These are phyloP conservation scores for Xylaria telfairii DNA, from an alignment of 495 filamentous ascomycete genomes.

Conservation along the genomic window DNA sequence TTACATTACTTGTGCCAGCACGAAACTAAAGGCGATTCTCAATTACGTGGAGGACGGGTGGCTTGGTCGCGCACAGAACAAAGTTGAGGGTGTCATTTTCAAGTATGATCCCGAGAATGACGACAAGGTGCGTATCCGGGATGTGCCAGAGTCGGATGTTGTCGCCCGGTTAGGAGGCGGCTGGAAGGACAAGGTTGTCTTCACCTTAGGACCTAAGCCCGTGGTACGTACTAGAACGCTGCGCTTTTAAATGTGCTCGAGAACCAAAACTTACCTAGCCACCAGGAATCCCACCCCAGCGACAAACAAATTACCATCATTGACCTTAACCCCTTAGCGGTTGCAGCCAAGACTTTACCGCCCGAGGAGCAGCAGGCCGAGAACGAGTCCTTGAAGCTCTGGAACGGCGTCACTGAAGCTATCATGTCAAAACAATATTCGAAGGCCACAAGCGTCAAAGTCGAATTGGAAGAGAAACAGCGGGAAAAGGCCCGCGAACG, in stretches of 20 bases:
- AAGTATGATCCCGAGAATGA: slow-evolving; percentile 84
- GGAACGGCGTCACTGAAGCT: slow-evolving; percentile 85
- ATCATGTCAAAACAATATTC: slow-evolving; percentile 83
- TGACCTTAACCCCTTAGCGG: slow-evolving; percentile 80
- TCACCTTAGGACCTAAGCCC: slow-evolving; percentile 58
- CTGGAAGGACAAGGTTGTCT: slow-evolving; percentile 70
- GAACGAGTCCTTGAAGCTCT: slow-evolving; percentile 90
- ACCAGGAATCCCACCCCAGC: slow-evolving; percentile 48
- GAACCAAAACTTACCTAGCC: slow-evolving; percentile 18
- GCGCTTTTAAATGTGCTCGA: neutral
- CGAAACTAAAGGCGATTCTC: slow-evolving; percentile 86
- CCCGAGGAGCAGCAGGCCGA: slow-evolving; percentile 77
- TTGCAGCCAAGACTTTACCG: slow-evolving; percentile 77
- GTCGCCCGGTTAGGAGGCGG: slow-evolving; percentile 82
- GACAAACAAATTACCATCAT: slow-evolving; percentile 77
- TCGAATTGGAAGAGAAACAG: slow-evolving; percentile 90
- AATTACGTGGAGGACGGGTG: slow-evolving; percentile 94
- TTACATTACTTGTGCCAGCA: slow-evolving; percentile 85
- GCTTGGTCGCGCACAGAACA: slow-evolving; percentile 89
- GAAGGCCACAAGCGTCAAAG: slow-evolving; percentile 83
- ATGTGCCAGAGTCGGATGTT: slow-evolving; percentile 83
- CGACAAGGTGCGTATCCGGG: slow-evolving; percentile 74
- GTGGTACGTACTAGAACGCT: slow-evolving; percentile 45
- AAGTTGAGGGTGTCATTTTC: slow-evolving; percentile 89
- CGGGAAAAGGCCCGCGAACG: slow-evolving; percentile 82